A percentile compares a stretch with the other conserved stretches of the same genome.
Conservation (phyloP, 2,329 filamentous ascomycete genomes). For the Aspergillus latus region DNA sequence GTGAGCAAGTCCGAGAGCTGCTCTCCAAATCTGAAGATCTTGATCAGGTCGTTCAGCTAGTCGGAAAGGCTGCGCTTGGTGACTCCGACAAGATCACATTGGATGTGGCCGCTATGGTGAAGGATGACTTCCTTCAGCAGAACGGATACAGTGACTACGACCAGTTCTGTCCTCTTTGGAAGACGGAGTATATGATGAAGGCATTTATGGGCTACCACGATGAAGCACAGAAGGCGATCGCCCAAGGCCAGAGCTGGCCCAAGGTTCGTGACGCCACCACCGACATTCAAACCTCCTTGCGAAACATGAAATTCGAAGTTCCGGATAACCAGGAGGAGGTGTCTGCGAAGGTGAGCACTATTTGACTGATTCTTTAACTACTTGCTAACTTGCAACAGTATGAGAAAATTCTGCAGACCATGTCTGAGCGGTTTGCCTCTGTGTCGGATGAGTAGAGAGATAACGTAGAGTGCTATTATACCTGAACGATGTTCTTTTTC, state of each 20-base stretch:
- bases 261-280: constrained; percentile 89
- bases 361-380: not conserved
- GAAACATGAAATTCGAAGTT: constrained; percentile 95
- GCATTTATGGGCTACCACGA: constrained; percentile 98
- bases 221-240: constrained; percentile 91
- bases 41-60: constrained; percentile 96
- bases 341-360: constrained; percentile 70
- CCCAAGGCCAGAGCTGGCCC: constrained; percentile 85
- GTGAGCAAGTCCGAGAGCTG: constrained; percentile 90
- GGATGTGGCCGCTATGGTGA: constrained; percentile 87
- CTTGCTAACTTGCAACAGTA: constrained; percentile 60
- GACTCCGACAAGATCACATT: constrained; percentile 98
- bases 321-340: constrained; percentile 80
- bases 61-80: constrained; percentile 93
- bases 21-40: constrained; percentile 94
- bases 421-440: constrained; percentile 96
- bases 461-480: constrained; percentile 4
- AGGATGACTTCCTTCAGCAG: constrained; percentile 98
- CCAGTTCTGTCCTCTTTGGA: constrained; percentile 99
- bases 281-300: constrained; percentile 80
- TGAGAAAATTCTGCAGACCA: constrained; percentile 82
- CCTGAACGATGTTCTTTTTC: constrained; percentile 8
- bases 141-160: constrained; percentile 99
- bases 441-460: constrained; percentile 82
- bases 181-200: constrained; percentile 99